Percentiles rank a stretch among this genome's conserved stretches.
Evolutionary conservation across 345 rosid genomes (phyloP).

Genomic region (Eucalyptus shirleyi): DNA sequence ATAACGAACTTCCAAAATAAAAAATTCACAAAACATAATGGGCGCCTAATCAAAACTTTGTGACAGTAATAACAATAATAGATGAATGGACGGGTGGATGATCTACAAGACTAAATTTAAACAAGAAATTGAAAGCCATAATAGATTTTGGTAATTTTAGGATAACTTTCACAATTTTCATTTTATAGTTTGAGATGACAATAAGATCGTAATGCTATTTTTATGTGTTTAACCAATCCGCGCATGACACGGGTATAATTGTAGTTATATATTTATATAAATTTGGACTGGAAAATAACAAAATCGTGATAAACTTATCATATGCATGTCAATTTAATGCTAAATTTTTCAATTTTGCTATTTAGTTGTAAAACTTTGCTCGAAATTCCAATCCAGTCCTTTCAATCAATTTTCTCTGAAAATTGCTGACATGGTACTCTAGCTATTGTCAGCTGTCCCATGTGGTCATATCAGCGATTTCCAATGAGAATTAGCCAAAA

Average conservation of each 20-base stretch:
- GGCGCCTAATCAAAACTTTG: too few species aligned
- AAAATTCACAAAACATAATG: too few species aligned
- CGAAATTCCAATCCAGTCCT: not conserved
- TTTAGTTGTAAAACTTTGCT: not conserved
- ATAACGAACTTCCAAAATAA: too few species aligned
- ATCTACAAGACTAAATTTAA: too few species aligned
- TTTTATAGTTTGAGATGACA: too few species aligned
- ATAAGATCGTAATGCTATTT: not conserved
- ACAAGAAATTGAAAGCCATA: too few species aligned
- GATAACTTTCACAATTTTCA: too few species aligned
- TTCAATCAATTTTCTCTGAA: not conserved
- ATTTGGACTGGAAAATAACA: not conserved
- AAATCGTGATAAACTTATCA: not conserved
- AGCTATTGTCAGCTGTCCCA: not conserved
- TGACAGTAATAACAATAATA: too few species aligned
- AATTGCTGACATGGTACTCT: not conserved
- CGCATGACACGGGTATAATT: not conserved
- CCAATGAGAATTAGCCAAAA: not conserved
- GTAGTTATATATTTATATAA: not conserved
- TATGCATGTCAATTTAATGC: not conserved
- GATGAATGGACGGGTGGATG: too few species aligned
- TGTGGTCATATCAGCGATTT: fast-evolving
- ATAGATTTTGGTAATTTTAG: too few species aligned
- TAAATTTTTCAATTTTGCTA: not conserved
- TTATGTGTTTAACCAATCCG: not conserved